A percentile compares a stretch with the other conserved stretches of the same genome.
These are phyloP conservation scores for Alloteropsis semialata DNA, from an alignment of 176 grass and related monocot species.

Conservation along the genomic window DNA sequence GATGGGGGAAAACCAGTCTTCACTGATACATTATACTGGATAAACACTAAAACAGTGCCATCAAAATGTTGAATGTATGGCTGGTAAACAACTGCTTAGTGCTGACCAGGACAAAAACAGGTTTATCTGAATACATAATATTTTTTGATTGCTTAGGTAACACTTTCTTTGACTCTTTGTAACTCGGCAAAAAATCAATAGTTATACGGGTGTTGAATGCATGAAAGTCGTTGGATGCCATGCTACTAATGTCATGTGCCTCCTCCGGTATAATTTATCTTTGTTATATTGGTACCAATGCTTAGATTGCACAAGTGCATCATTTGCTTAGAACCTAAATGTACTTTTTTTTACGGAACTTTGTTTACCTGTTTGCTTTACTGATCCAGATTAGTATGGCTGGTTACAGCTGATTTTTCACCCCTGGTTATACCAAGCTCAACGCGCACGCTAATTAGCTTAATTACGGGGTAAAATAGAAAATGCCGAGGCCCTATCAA, in stretches of 20 bases:
- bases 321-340: neutral
- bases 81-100: too few relatives aligned
- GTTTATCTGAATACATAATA: too few relatives aligned
- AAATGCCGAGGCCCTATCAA: neutral
- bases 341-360: too few relatives aligned
- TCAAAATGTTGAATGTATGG: neutral
- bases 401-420: neutral
- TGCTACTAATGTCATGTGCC: neutral
- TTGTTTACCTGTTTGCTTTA: too few relatives aligned
- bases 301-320: neutral
- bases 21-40: neutral
- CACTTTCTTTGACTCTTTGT: too few relatives aligned
- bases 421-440: neutral
- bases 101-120: too few relatives aligned
- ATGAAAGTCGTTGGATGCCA: neutral
- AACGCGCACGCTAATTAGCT: neutral
- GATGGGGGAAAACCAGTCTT: neutral
- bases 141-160: too few relatives aligned
- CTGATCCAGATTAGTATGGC: too few relatives aligned
- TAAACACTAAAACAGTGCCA: neutral
- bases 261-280: neutral
- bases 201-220: neutral
- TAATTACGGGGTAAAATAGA: neutral
- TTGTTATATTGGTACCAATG: neutral
- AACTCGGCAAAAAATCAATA: too few relatives aligned